Percentiles rank a stretch among this genome's conserved stretches.
Conservation (phyloP, 1,284 basidiomycete species). For the Leccinum subrobustum region DNA sequence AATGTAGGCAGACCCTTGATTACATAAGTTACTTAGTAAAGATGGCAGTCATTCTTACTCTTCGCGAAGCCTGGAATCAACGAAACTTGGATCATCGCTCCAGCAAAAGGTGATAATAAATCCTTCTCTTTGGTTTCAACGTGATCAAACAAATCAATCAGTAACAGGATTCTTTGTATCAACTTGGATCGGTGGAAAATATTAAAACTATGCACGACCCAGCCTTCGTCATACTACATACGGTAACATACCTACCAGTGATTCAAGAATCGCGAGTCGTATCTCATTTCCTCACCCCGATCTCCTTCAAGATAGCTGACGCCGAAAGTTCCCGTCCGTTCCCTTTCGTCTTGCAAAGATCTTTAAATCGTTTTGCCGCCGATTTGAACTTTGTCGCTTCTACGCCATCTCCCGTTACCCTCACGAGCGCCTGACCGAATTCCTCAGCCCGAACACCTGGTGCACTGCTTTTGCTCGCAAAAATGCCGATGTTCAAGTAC, state of each 20-base stretch:
- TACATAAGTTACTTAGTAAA: too few species aligned
- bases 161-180: too few species aligned
- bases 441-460: conserved; percentile 11
- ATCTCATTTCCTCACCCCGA: neutral
- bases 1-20: too few species aligned
- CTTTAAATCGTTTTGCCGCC: neutral
- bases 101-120: too few species aligned
- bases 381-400: neutral
- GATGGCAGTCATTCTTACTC: too few species aligned
- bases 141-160: too few species aligned
- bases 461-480: conserved; percentile 4
- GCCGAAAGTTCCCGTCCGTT: neutral
- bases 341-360: neutral
- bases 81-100: too few species aligned
- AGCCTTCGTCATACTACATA: neutral
- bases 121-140: too few species aligned
- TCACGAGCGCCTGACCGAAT: neutral
- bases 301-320: neutral
- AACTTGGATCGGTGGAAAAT: too few species aligned
- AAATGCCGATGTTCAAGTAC: conserved; percentile 13
- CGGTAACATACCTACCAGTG: neutral
- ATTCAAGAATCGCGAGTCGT: neutral
- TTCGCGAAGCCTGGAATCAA: too few species aligned
- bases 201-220: neutral
- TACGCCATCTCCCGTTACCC: neutral